Evolutionary conservation across 768 basidiomycete species (phyloP).

Genomic region (Collybiopsis confluens): DNA sequence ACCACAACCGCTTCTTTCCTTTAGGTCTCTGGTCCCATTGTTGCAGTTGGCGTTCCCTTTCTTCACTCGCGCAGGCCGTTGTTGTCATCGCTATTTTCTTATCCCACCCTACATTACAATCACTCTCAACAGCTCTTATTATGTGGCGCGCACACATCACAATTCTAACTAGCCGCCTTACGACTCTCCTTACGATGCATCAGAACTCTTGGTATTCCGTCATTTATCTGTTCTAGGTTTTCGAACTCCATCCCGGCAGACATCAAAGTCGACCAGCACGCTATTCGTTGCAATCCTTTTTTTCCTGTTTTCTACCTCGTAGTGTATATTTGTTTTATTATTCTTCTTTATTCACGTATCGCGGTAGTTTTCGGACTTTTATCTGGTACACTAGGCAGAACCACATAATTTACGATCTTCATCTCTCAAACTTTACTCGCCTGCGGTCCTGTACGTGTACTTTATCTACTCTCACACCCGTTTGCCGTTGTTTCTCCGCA

Average conservation of each 20-base stretch:
- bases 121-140: not conserved
- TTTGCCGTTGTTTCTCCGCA: too few species aligned
- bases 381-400: too few species aligned
- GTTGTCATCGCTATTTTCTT: slow-evolving; percentile 1
- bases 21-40: not conserved
- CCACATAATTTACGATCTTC: too few species aligned
- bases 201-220: not conserved
- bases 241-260: not conserved
- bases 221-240: not conserved
- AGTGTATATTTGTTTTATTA: not conserved
- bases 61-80: slow-evolving; percentile 4
- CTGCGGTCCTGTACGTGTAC: too few species aligned
- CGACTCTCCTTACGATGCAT: slow-evolving; percentile 7
- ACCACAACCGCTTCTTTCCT: not conserved
- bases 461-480: too few species aligned
- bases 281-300: not conserved
- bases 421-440: too few species aligned
- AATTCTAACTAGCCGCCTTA: not conserved
- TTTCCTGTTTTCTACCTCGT: not conserved
- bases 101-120: not conserved
- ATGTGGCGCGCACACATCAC: not conserved
- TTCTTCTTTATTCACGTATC: not conserved
- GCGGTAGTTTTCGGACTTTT: not conserved
- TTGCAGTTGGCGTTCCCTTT: not conserved
- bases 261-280: not conserved